Conservation (phyloP, 352 stramenopile genomes). For the Pythium periplocum region DNA sequence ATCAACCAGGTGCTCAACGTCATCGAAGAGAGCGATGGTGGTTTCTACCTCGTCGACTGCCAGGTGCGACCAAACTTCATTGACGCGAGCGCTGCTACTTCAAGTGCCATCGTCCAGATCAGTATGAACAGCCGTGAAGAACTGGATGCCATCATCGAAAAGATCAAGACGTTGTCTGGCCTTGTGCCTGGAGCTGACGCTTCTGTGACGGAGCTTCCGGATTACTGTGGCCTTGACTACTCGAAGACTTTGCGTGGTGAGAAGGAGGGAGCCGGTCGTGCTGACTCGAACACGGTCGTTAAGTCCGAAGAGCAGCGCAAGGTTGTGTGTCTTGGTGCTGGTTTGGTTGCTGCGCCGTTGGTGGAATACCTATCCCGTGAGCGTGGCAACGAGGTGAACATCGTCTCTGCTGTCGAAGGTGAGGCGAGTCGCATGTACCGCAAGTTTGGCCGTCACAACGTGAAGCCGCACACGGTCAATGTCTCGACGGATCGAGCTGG, state of each 20-base stretch:
- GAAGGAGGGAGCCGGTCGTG: conserved; percentile 50
- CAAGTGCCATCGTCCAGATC: conserved; percentile 76
- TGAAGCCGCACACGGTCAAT: conserved; percentile 78
- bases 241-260: conserved; percentile 52
- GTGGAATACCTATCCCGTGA: conserved; percentile 85
- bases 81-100: conserved; percentile 34
- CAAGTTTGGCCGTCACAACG: conserved; percentile 60
- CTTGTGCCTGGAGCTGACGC: conserved; percentile 84
- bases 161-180: conserved; percentile 80
- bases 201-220: conserved; percentile 72
- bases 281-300: conserved; percentile 21
- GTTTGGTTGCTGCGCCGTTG: conserved; percentile 77
- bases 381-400: conserved; percentile 56
- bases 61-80: conserved; percentile 82
- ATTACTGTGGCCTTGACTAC: conserved; percentile 74
- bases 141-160: conserved; percentile 81
- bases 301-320: conserved; percentile 66
- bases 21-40: conserved; percentile 85
- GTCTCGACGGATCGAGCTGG: conserved; percentile 51
- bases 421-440: conserved; percentile 65
- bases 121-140: conserved; percentile 69
- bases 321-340: conserved; percentile 84
- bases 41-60: conserved; percentile 90
- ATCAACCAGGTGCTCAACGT: conserved; percentile 96
- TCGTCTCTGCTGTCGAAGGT: conserved; percentile 67